Base-by-base conservation (phyloP, 1,139 yeast species). In the Taphrina confusa region DNA sequence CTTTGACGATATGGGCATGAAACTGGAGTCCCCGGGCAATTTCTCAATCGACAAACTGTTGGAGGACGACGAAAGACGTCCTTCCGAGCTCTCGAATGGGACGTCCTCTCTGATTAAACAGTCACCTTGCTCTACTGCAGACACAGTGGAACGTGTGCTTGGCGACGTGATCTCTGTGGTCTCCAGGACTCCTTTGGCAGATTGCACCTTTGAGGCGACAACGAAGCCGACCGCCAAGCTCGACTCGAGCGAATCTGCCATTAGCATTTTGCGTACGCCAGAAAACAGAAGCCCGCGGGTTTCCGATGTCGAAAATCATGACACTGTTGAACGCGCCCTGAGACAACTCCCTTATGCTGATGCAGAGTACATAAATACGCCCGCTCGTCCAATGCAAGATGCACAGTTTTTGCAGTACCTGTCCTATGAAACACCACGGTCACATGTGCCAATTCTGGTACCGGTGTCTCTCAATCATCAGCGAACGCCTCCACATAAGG, bases 321-420 rank as follows among this genome's bases (percentile, higher is more conserved):
- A 3, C n/a, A 18, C 25, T 28, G 16, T 16, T 8, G 37, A 45
- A 22, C 12, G 12, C 1, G 33, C 20, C 6, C 46, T 23, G 3
- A 27, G 20, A 18, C 45, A 39, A 20, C 5, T 42, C 16, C 47
- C 47, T 12, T 23, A 23, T 11, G 33, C 30, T 8, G 33, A 12
- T 9, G 16, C 12, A 11, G 47, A 30, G 2, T 20, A 31, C 25
- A 14, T 20, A 36, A 50, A 37, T 18, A 50, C 56, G 4, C 56
- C 56, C 4, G 34, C 46, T 22, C 25, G 56, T 9, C 56, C 56
- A 2, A 37, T 50, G 36, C 46, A 50, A n/a, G 56, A 50, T 14
- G 18, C 25, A 9, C 14, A 31, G 2, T 22, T 16, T n/a, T 9
- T 16, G 42, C 23, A 49, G 6, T 31, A 23, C 54, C 22, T 8